Percentiles rank a stretch among this genome's conserved stretches.
Evolutionary conservation across 306 rosid species (phyloP).

Genomic region (Sesbania bispinosa): DNA sequence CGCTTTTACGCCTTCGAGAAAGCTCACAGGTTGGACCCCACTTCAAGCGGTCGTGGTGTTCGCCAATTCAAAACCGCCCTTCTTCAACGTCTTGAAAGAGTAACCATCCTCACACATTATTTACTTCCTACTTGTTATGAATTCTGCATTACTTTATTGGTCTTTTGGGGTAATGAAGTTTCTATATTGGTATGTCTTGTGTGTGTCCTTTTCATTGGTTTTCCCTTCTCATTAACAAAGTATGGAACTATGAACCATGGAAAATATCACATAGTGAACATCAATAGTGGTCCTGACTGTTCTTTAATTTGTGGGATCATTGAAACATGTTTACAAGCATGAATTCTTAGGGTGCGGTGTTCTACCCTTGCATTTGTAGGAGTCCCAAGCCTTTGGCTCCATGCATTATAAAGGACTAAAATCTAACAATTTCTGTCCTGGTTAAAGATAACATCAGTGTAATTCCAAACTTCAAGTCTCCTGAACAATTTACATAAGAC

Average conservation of each 20-base stretch:
- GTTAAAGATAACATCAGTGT: background rate
- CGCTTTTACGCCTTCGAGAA: conserved; percentile 99
- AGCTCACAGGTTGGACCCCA: conserved; percentile 97
- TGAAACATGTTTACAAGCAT: background rate
- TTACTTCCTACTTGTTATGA: background rate
- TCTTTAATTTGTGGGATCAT: background rate
- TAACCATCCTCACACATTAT: conserved; percentile 10
- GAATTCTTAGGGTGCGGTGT: background rate
- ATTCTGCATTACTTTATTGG: background rate
- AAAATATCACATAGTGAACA: background rate
- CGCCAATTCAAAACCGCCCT: conserved; percentile 98
- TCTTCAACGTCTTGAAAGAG: conserved; percentile 97
- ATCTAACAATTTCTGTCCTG: background rate
- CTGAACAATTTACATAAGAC: background rate
- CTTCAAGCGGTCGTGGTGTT: conserved; percentile 98
- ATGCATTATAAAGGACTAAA: background rate
- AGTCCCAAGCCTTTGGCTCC: no score
- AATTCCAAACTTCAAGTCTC: background rate
- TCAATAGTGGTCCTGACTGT: background rate
- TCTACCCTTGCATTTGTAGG: background rate
- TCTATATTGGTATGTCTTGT: background rate
- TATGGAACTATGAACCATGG: background rate
- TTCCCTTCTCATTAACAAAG: background rate
- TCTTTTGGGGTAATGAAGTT: background rate
- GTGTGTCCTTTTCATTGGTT: background rate